Percentiles rank a stretch among this genome's conserved stretches.
Conservation (phyloP, 768 basidiomycete species). For the Lentinula sp. region DNA sequence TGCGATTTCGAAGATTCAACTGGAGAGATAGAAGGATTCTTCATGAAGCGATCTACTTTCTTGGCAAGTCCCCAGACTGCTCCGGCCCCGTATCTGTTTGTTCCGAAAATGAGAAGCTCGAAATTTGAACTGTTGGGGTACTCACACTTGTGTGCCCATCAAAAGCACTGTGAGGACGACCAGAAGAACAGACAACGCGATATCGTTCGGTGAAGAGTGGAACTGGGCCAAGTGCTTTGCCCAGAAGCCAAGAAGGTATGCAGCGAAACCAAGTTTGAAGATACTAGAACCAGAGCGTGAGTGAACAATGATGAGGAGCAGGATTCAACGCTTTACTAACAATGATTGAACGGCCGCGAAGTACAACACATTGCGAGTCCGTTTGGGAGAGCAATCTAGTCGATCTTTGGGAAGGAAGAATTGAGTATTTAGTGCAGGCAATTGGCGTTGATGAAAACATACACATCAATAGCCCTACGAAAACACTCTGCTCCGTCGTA, state of each 20-base stretch:
- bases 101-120: background rate
- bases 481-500: constrained; percentile 2
- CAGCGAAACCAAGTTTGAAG: background rate
- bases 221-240: background rate
- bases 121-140: background rate
- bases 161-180: background rate
- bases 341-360: background rate
- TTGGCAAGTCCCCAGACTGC: background rate
- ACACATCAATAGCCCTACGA: constrained; percentile 1
- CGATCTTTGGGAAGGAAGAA: background rate
- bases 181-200: background rate
- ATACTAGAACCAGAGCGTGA: background rate
- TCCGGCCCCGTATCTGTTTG: background rate
- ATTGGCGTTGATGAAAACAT: background rate
- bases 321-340: background rate
- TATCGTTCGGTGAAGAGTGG: background rate
- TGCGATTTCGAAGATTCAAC: background rate
- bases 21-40: background rate
- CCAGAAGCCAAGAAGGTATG: constrained; percentile 1
- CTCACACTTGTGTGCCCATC: background rate
- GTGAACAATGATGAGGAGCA: background rate
- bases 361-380: background rate
- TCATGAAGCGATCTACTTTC: background rate
- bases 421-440: background rate
- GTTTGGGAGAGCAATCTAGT: background rate